Evolutionary conservation across 176 grass and related monocot species (phyloP).

Genomic region (Carex pumila): DNA sequence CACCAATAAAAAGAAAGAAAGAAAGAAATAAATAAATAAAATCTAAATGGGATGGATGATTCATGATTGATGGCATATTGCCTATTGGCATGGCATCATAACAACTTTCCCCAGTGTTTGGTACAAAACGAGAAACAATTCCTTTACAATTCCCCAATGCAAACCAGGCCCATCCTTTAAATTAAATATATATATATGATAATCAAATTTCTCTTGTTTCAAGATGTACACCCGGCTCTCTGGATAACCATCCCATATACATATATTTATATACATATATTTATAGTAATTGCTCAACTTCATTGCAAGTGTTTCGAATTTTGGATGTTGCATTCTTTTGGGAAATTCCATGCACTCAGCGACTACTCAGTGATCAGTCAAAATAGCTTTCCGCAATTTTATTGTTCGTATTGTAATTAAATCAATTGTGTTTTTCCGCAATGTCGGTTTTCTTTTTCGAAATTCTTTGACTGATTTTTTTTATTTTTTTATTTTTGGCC

Average conservation of each 20-base stretch:
- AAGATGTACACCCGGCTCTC: not conserved
- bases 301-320: not conserved
- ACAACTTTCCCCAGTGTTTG: constrained; percentile 47
- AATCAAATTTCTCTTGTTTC: not conserved
- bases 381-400: not conserved
- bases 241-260: too few species aligned
- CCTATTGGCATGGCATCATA: constrained; percentile 32
- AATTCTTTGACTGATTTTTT: not conserved
- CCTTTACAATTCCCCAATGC: not conserved
- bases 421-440: not conserved
- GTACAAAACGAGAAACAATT: not conserved
- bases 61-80: too few species aligned
- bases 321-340: too few species aligned
- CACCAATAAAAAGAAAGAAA: not conserved
- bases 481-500: not conserved
- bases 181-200: too few species aligned
- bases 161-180: not conserved
- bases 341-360: too few species aligned
- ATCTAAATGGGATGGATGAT: not conserved
- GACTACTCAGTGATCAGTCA: not conserved
- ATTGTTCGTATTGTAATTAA: not conserved
- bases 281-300: not conserved
- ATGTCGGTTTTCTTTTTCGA: not conserved
- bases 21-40: too few species aligned
- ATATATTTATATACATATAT: too few species aligned